Evolutionary conservation across 2,329 filamentous ascomycete genomes (phyloP), one percentile per base, ranked within the genome.

Genomic region (Aspergillus sp.): DNA sequence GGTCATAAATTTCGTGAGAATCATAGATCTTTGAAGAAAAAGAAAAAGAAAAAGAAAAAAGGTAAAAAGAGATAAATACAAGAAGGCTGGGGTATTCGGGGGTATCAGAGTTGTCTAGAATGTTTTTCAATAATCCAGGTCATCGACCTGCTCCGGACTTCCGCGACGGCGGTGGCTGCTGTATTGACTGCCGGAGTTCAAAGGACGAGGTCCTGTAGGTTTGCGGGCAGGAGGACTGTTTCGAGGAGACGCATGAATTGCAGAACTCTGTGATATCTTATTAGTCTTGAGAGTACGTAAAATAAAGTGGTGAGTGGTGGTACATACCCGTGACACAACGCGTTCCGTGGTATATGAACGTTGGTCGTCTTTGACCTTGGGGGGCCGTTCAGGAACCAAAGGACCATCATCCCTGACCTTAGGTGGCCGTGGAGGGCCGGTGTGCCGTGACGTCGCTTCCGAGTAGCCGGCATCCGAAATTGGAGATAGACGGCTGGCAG

Each of bases 391-490:
- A 9, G 80, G 80, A 26, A 83, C 66, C 41, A 83, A 65, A 4
- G 80, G 80, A 0, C 78, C 79, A 26, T 80, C 74, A 47, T 81
- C 77, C 47, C 68, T 68, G 48, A 77, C 62, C 57, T 79, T 79
- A 10, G 75, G 72, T n/a, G 74, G 72, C 41, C 76, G 70, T 9
- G 75, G 69, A 12, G 75, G 73, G 1, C 63, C 69, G 12, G 64
- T 57, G 28, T 63, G 63, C 45, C 57, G 60, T 30, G 68, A 68
- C 48, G 64, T 70, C 29, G 57, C 53, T 47, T 72, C 65, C n/a
- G 72, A 74, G 49, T 71, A 70, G 34, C 67, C 71, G 26, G 59
- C 61, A 45, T 75, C 72, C 3, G 72, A 75, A 41, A 73, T 69
- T 2, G 73, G 71, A 19, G 71, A 73, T 4, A 72, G 60, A 29